Evolutionary conservation across 345 rosid species (phyloP), one percentile per base, ranked within the genome.

Genomic region (Lepidium sativum): DNA sequence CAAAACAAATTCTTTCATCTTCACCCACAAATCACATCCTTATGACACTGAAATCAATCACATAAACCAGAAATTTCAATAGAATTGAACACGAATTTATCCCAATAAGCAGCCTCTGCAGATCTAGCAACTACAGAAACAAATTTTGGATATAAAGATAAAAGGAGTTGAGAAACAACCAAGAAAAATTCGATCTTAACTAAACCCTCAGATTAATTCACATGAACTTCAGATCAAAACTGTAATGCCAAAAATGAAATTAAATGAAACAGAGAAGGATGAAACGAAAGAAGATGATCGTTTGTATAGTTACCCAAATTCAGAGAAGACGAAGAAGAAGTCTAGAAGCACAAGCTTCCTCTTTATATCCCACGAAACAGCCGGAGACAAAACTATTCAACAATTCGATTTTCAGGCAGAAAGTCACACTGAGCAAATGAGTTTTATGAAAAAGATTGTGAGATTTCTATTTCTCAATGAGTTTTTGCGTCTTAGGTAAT

Each of bases 381-480:
- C 33, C 15, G 40, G 8, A 47, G 54, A 61, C 33, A 61, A 33
- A 61, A 35, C 23, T 62, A 47, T 47, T 47, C 58, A 63, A 63
- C 29, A 63, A 63, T 23, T 54, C 39, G 51, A 49, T 23, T 54
- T 50, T 50, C 58, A 50, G 57, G 39, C 57, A 63, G 37, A 63
- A 15, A 63, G 29, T 35, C 25, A 21, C 68, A 38, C 58, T 63
- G 58, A 25, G 58, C 29, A 50, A 27, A 38, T 29, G 58, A 63
- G 66, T 63, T 62, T 63, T 50, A 50, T 38, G 39, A 50, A 63
- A 50, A 63, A 63, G 57, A 50, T 63, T 50, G 31, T 27, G 58
- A 63, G 68, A 63, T 49, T 54, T 54, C 51, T 27, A 27, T 27
- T 58, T 58, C 35, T 38, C 25, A 6, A 15, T 5, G 56, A 49